phyloP scores from a whole-genome alignment of 106 monocot genomes.

The Dioscorea zingiberensis region DNA sequence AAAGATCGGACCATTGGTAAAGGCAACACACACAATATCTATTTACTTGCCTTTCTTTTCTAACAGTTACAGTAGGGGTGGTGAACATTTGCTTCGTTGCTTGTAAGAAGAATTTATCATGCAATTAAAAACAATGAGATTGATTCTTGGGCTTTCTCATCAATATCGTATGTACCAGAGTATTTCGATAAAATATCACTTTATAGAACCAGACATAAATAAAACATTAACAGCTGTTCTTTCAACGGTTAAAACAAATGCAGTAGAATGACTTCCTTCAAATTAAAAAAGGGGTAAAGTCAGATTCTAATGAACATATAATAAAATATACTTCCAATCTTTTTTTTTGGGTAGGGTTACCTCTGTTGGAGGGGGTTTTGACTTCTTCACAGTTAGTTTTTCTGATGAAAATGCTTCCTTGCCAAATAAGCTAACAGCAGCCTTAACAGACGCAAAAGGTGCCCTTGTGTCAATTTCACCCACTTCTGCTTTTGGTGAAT shows the following conservation, averaged over 20 bases:
- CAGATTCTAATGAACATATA: too few relatives aligned
- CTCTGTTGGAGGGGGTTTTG: conserved; percentile 10
- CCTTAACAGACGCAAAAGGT: conserved; percentile 23
- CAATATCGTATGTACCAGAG: too few relatives aligned
- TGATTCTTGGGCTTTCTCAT: too few relatives aligned
- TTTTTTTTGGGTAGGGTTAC: neutral
- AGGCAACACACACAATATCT: neutral
- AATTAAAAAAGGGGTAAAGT: too few relatives aligned
- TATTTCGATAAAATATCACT: too few relatives aligned
- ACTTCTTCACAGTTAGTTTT: conserved; percentile 7
- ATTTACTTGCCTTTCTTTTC: neutral
- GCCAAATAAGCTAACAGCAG: conserved; percentile 19
- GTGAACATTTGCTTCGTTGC: too few relatives aligned
- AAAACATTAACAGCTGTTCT: neutral
- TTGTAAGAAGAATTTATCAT: too few relatives aligned
- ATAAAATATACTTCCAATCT: too few relatives aligned
- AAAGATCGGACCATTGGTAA: neutral
- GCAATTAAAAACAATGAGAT: too few relatives aligned
- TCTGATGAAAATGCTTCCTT: conserved; percentile 8
- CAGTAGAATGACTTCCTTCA: neutral
- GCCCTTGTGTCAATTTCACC: conserved; percentile 25
- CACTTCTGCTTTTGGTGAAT: conserved; percentile 22
- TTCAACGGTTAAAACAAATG: neutral
- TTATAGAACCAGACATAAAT: neutral
- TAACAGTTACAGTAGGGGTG: neutral